Conservation (phyloP, 2,329 filamentous ascomycete genomes). For the Aotearoamyces nothofagi region DNA sequence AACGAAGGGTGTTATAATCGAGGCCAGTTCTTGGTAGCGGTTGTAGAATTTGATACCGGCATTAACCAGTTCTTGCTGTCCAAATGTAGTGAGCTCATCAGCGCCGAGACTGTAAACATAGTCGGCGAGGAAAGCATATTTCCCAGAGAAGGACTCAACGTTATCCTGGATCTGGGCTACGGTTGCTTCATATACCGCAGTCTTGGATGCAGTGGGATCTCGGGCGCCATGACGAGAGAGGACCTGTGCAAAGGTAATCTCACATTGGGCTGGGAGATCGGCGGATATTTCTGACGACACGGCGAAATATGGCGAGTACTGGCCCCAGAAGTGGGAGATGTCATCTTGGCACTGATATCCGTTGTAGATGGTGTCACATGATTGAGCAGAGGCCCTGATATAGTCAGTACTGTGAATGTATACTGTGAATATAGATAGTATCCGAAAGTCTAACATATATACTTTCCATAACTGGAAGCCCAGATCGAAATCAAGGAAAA, state of each 20-base stretch:
- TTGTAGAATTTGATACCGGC: conserved; percentile 64
- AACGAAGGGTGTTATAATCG: conserved; percentile 47
- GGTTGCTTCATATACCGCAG: conserved; percentile 43
- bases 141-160: conserved; percentile 38
- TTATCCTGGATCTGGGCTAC: conserved; percentile 48
- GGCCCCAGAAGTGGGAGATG: conserved; percentile 47
- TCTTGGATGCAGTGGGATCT: conserved; percentile 60
- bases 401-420: no score
- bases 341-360: conserved; percentile 18
- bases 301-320: conserved; percentile 75
- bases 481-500: no score
- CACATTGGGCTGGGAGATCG: conserved; percentile 47
- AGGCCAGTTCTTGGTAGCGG: conserved; percentile 51
- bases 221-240: conserved; percentile 77
- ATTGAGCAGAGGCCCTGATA: no score
- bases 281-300: conserved; percentile 51
- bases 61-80: conserved; percentile 53
- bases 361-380: conserved; percentile 16
- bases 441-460: no score
- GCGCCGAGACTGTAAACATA: conserved; percentile 59
- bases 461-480: no score
- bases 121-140: conserved; percentile 56
- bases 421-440: no score
- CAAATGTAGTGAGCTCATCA: conserved; percentile 54
- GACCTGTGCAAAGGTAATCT: conserved; percentile 64